Evolutionary conservation across 2,329 filamentous ascomycete species (phyloP), one percentile per base, ranked within the genome.

Genomic region (Xylaria digitata): DNA sequence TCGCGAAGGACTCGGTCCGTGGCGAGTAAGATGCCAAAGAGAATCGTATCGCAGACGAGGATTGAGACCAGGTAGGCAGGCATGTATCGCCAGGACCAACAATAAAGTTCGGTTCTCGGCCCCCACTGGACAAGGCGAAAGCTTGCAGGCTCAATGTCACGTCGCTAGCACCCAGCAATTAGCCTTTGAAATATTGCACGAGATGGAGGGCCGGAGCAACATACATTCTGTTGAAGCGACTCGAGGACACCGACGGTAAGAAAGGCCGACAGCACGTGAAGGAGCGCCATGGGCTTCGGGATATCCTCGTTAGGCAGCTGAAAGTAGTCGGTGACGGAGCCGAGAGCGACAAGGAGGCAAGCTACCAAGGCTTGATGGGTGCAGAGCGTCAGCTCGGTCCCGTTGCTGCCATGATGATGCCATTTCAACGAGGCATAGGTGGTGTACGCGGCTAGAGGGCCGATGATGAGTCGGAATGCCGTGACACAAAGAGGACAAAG

Each of bases 151-250:
- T 59, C 56, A 40, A 59, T 59, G 13, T 49, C 56, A 40, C 30
- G 43, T 59, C 56, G 43, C 56, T 59, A 59, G 30, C 45, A 59
- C 42, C 9, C 26, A 57, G 8, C 8, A 46, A 57, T 57, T 34
- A 57, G 43, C 37, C 23, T 37, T 23, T 57, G 9, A 40, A 26
- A 59, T 49, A 59, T 59, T n/a, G 13, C 43, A 40, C 26, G 13
- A 49, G 45, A 49, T n/a, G n/a, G n/a, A n/a, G n/a, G n/a, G n/a
- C n/a, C 40, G 32, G 30, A 23, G 56, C 19, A 26, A 42, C 32
- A 40, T 40, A 59, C 56, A 32, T 59, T 49, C 56, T 59, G 56
- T 49, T 43, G 56, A 49, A 59, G 32, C 45, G 56, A 40, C 56
- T 59, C 56, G 45, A 59, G 56, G 32, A 59, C 45, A 30, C 56